phyloP scores from a whole-genome alignment of 345 rosid genomes.

The Salix viminalis region DNA sequence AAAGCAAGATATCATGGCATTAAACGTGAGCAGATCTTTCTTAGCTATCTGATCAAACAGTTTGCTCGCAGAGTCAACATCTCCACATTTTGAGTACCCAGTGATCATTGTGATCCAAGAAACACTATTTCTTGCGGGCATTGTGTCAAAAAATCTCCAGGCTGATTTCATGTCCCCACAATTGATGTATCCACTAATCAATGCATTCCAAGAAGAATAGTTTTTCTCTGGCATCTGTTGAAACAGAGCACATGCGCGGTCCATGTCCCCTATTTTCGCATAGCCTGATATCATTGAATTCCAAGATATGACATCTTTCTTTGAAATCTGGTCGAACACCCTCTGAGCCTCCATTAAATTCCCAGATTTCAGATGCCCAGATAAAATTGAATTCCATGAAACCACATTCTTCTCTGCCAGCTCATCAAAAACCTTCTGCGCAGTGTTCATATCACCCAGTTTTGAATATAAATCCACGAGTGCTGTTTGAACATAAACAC shows the following conservation, averaged over 20 bases:
- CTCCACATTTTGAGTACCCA: slow-evolving; percentile 59
- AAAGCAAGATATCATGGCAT: slow-evolving; percentile 71
- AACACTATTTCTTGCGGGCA: slow-evolving; percentile 50
- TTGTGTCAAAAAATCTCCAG: slow-evolving; percentile 43
- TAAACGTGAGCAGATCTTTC: slow-evolving; percentile 43
- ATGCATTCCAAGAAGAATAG: slow-evolving; percentile 62
- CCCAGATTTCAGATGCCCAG: slow-evolving; percentile 47
- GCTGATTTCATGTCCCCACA: slow-evolving; percentile 40
- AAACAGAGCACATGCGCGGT: slow-evolving; percentile 41
- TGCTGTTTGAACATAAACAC: slow-evolving; percentile 70
- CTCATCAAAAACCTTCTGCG: slow-evolving; percentile 49
- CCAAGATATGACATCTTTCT: slow-evolving; percentile 63
- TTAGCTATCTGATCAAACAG: slow-evolving; percentile 41
- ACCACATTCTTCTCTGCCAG: slow-evolving; percentile 49
- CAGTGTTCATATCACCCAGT: slow-evolving; percentile 44
- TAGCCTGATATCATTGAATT: slow-evolving; percentile 55
- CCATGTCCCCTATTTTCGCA: slow-evolving; percentile 50
- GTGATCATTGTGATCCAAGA: slow-evolving; percentile 61
- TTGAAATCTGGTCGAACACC: slow-evolving; percentile 49
- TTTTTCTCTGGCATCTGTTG: slow-evolving; percentile 53
- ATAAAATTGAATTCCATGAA: slow-evolving; percentile 68
- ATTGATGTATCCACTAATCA: slow-evolving; percentile 55
- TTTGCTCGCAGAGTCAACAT: slow-evolving; percentile 46
- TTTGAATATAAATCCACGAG: slow-evolving; percentile 59
- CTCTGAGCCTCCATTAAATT: slow-evolving; percentile 39